Evolutionary conservation across 495 filamentous ascomycete species (phyloP).

Genomic region (Parathielavia appendiculata): DNA sequence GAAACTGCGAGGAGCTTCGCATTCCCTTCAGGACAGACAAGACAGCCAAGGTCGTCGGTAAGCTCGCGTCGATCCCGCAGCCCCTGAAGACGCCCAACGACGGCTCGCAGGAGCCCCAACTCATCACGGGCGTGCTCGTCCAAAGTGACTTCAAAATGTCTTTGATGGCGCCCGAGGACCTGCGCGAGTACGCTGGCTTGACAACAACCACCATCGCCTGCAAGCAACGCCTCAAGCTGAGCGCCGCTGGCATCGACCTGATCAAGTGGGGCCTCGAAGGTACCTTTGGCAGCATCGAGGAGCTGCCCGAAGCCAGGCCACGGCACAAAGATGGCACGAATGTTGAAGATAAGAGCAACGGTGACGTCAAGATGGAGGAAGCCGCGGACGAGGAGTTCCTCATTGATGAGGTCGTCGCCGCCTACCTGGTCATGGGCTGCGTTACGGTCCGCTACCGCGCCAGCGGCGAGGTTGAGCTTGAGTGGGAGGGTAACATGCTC

Average conservation of each 20-base stretch:
- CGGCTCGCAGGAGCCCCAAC: constrained; percentile 31
- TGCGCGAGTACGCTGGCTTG: constrained; percentile 90
- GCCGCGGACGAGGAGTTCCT: constrained; percentile 55
- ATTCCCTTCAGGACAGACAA: constrained; percentile 97
- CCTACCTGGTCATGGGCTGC: constrained; percentile 86
- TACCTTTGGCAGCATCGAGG: constrained; percentile 82
- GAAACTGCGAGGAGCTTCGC: constrained; percentile 90
- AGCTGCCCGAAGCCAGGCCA: constrained; percentile 47
- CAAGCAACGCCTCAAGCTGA: constrained; percentile 79
- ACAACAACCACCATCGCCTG: constrained; percentile 90
- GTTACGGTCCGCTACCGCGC: constrained; percentile 65
- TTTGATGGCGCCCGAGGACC: constrained; percentile 91
- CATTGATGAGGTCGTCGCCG: constrained; percentile 41
- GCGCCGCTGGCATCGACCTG: constrained; percentile 80
- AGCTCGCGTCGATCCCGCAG: constrained; percentile 74
- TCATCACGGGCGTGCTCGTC: constrained; percentile 86
- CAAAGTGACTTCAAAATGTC: constrained; percentile 96
- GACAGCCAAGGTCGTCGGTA: constrained; percentile 91
- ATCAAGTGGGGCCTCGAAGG: constrained; percentile 92
- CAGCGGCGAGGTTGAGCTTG: constrained; percentile 75
- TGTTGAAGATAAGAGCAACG: constrained; percentile 42
- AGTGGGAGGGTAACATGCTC: constrained; percentile 97
- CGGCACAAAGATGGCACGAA: constrained; percentile 30
- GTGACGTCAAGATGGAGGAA: constrained; percentile 48
- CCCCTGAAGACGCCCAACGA: constrained; percentile 37